Conservation (phyloP, 2,329 filamentous ascomycete genomes). For the Claviceps spartinae region DNA sequence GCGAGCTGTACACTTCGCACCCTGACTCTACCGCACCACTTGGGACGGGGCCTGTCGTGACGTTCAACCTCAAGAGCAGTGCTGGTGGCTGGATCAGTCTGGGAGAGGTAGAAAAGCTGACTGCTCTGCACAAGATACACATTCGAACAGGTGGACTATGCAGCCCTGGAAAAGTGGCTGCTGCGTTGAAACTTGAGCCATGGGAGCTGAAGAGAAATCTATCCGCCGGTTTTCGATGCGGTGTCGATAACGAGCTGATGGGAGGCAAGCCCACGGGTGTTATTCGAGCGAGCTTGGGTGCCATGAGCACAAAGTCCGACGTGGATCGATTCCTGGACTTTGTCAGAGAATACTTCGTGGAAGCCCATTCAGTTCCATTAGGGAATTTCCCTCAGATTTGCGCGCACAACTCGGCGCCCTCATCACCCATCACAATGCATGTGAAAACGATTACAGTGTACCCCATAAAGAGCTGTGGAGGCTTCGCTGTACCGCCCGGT, state of each 20-base stretch:
- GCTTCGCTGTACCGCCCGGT: slow-evolving; percentile 53
- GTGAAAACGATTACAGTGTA: slow-evolving; percentile 63
- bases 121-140: slow-evolving; percentile 65
- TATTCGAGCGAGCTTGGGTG: slow-evolving; percentile 72
- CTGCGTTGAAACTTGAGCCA: slow-evolving; percentile 56
- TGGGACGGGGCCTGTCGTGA: slow-evolving; percentile 58
- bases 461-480: slow-evolving; percentile 88
- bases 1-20: slow-evolving; percentile 45
- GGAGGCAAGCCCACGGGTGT: slow-evolving; percentile 78
- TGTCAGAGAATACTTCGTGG: slow-evolving; percentile 51
- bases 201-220: slow-evolving; percentile 81
- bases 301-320: slow-evolving; percentile 73
- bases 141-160: slow-evolving; percentile 81
- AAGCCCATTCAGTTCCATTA: slow-evolving; percentile 2
- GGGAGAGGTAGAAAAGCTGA: slow-evolving; percentile 76
- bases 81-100: slow-evolving; percentile 65
- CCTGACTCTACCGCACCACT: slow-evolving; percentile 14
- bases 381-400: neutral
- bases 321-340: slow-evolving; percentile 60
- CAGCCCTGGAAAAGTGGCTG: slow-evolving; percentile 77
- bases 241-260: slow-evolving; percentile 68
- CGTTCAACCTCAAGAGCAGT: slow-evolving; percentile 67
- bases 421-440: slow-evolving; percentile 8
- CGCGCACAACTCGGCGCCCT: neutral
- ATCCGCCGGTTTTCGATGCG: slow-evolving; percentile 72